phyloP scores from a whole-genome alignment of 768 basidiomycete genomes.

The Panaeolus cyanescens region DNA sequence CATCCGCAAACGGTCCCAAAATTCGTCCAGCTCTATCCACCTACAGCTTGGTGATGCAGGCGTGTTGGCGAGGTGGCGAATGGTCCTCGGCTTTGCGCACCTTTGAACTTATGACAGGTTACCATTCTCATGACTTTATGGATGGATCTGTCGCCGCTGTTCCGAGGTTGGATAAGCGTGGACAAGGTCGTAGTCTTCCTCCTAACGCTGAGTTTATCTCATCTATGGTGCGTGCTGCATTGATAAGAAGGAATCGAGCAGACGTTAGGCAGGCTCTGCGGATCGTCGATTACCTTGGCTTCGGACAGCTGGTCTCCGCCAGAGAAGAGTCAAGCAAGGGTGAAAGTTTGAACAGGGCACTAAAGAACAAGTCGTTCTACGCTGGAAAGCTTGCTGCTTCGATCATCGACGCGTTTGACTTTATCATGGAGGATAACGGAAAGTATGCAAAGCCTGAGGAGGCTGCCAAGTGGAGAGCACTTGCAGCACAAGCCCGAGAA shows the following conservation, averaged over 20 bases:
- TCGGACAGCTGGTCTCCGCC: slow-evolving; percentile 33
- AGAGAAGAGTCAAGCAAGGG: slow-evolving; percentile 22
- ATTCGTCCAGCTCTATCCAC: slow-evolving; percentile 51
- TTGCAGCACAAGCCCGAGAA: slow-evolving; percentile 23
- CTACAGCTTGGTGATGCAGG: slow-evolving; percentile 61
- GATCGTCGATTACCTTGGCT: slow-evolving; percentile 51
- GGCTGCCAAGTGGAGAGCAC: slow-evolving; percentile 25
- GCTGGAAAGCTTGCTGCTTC: slow-evolving; percentile 50
- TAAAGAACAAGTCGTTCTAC: slow-evolving; percentile 41
- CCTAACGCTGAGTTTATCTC: slow-evolving; percentile 59
- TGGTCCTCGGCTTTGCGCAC: slow-evolving; percentile 59
- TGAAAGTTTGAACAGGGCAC: slow-evolving; percentile 16
- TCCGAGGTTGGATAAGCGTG: slow-evolving; percentile 45
- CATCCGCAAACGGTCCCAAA: slow-evolving; percentile 43
- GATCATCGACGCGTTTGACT: slow-evolving; percentile 41
- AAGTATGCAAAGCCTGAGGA: slow-evolving; percentile 24
- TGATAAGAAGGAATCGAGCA: slow-evolving; percentile 47
- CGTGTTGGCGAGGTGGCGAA: slow-evolving; percentile 65
- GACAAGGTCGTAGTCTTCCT: slow-evolving; percentile 42
- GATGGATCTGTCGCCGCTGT: slow-evolving; percentile 37
- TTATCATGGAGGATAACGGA: slow-evolving; percentile 25
- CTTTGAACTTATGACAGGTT: slow-evolving; percentile 78
- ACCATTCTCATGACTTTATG: slow-evolving; percentile 54
- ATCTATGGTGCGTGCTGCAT: slow-evolving; percentile 58
- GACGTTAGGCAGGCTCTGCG: slow-evolving; percentile 64